Conservation (phyloP, 2,329 filamentous ascomycete species). For the Fusarium sp. region DNA sequence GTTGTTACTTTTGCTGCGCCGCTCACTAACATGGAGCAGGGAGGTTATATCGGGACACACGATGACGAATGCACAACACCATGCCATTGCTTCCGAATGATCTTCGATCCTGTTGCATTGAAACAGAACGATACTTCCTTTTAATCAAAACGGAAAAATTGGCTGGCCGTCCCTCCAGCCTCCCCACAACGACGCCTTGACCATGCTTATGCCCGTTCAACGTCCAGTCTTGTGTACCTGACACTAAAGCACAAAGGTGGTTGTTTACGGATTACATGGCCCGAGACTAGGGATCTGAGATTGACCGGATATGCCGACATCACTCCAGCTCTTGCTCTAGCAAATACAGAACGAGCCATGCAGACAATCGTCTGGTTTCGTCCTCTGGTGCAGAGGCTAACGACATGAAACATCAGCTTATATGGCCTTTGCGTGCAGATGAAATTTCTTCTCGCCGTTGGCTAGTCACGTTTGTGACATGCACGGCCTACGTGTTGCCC, state of each 20-base stretch:
- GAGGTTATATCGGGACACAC: constrained; percentile 7
- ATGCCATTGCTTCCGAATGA: constrained; percentile 7
- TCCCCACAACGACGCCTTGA: constrained; percentile 21
- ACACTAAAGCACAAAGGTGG: background rate
- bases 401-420: constrained; percentile 34
- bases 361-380: constrained; percentile 29
- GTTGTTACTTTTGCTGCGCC: constrained; percentile 19
- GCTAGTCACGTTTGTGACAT: constrained; percentile 1
- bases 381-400: constrained; percentile 14
- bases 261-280: background rate
- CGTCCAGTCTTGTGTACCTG: constrained; percentile 17
- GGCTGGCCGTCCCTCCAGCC: constrained; percentile 8
- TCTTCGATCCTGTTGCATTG: constrained; percentile 36
- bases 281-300: constrained; percentile 7
- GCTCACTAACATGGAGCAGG: constrained; percentile 16
- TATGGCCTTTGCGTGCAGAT: constrained; percentile 16
- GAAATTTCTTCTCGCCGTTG: constrained; percentile 9
- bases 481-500: constrained; percentile 35
- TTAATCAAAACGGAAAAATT: constrained; percentile 19
- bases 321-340: constrained; percentile 15
- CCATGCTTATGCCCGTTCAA: constrained; percentile 29
- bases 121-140: constrained; percentile 1
- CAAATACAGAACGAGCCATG: constrained; percentile 30
- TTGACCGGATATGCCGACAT: constrained; percentile 11
- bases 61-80: constrained; percentile 14